Evolutionary conservation across 2,329 filamentous ascomycete species (phyloP), one percentile per base, ranked within the genome.

Genomic region (Aspergillus hiratsukae): DNA sequence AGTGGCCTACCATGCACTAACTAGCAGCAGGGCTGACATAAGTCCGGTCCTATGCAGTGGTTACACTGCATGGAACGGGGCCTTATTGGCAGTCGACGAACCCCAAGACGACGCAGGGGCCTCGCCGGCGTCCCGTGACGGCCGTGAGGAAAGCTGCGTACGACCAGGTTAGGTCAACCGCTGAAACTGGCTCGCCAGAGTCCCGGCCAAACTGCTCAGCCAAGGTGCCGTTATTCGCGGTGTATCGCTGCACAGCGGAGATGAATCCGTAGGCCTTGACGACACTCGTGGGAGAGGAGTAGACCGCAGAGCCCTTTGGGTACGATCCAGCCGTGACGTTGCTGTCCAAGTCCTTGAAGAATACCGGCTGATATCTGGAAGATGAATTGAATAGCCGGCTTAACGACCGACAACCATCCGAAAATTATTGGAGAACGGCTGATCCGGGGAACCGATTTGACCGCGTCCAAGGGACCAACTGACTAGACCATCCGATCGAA

Each of bases 311-410:
- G n/a, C n/a, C n/a, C n/a, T n/a, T n/a, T n/a, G n/a, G n/a, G n/a
- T n/a, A n/a, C n/a, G n/a, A n/a, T n/a, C n/a, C n/a, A n/a, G n/a
- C n/a, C n/a, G n/a, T n/a, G n/a, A n/a, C n/a, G n/a, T n/a, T n/a
- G n/a, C n/a, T n/a, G n/a, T n/a, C n/a, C n/a, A 89, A 77, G 61
- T 87, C 86, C 58, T 77, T 72, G 81, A 91, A 93, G 77, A 92
- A 92, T 5, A 48, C 58, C 54, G 58, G 55, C 52, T 29, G 53
- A 60, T 58, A 51, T 46, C 29, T 58, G 50, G 51, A 55, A 46
- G 43, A 58, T 55, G 28, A 51, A 11, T 54, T 28, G 19, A 23
- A 23, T 29, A 35, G n/a, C 8, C 14, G 17, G 8, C 19, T 21
- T 19, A n/a, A 27, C 19, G 19, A 48, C 14, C 41, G 21, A 19